Evolutionary conservation across 176 grass and related monocot genomes (phyloP).

Genomic region (Ananas comosus): DNA sequence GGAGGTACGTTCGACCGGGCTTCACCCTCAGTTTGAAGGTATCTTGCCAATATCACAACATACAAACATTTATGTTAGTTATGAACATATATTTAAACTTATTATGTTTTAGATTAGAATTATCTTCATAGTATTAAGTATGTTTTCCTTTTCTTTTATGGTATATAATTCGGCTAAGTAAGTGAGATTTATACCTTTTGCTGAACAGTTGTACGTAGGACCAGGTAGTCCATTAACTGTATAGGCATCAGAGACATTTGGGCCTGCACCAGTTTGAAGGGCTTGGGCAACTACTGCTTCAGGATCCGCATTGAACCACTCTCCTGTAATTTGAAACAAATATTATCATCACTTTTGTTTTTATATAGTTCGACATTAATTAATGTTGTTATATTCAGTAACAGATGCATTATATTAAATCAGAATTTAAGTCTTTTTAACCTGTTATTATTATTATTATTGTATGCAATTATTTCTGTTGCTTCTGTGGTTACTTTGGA

Average conservation of each 20-base stretch:
- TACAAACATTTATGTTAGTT: neutral
- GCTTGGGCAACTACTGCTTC: slow-evolving; percentile 57
- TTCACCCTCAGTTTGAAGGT: slow-evolving; percentile 63
- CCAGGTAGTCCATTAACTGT: slow-evolving; percentile 68
- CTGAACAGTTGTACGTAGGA: slow-evolving; percentile 59
- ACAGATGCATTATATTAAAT: too few species aligned
- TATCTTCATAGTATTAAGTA: neutral
- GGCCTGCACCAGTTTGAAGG: slow-evolving; percentile 39
- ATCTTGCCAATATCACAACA: slow-evolving; percentile 19
- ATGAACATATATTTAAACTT: neutral
- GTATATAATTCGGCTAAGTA: neutral
- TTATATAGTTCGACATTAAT: too few species aligned
- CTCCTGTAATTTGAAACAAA: slow-evolving; percentile 27
- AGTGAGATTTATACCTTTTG: slow-evolving; percentile 24
- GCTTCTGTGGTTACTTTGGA: too few species aligned
- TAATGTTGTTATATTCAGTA: too few species aligned
- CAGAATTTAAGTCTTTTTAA: too few species aligned
- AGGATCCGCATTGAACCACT: slow-evolving; percentile 59
- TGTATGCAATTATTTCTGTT: too few species aligned
- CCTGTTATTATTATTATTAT: too few species aligned
- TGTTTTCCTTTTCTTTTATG: neutral
- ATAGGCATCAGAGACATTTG: slow-evolving; percentile 60
- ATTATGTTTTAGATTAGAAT: neutral
- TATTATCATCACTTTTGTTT: too few species aligned
- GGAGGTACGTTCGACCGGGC: slow-evolving; percentile 51